Evolutionary conservation across 805 yeast genomes (phyloP), one percentile per base, ranked within the genome.

Genomic region (Metschnikowia gruessii): DNA sequence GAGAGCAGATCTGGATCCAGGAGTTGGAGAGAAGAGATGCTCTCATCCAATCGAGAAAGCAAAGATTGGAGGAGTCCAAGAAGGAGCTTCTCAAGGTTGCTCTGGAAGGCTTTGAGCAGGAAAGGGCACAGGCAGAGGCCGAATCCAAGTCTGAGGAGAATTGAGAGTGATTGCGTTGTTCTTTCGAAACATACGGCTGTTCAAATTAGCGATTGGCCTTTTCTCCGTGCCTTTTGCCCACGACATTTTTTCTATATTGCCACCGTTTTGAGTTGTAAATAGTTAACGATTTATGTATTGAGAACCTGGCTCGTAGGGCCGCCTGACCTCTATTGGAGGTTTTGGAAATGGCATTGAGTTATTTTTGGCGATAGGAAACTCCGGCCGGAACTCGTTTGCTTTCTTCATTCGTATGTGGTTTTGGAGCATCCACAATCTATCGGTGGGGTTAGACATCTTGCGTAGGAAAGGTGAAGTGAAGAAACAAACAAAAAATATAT

Each of bases 1-100:
- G 97, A 72, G 96, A 91, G 62, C 74, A 70, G 58, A 62, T 91
- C 54, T 91, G 97, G 97, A 85, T 90, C 51, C 88, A 86, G 61
- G 95, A 86, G 60, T 75, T 90, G 59, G 97, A 90, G 62, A 79
- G 96, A 69, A 79, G 95, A 64, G 97, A 90, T 63, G 76, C 66
- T 12, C 85, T 82, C 47, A 80, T 83, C 47, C 82, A 85, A 61
- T 80, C 75, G 50, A 75, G 95, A 58, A 82, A 79, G 64, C 65
- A 73, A 54, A 76, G 90, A 58, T 87, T 91, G 4, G 87, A 83
- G 32, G 69, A 64, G 41, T 72, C 73, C 56, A 75, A 72, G 49
- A 54, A 63, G 39, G 72, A 72, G 48, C 64, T 72, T 49, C 51
- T 67, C 26, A 56, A 58, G 28, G 69, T 72, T 68, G 68, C 73